These are phyloP conservation scores for Rhododendron vialii DNA, from an alignment of 148 eudicot genomes.

Conservation along the genomic window DNA sequence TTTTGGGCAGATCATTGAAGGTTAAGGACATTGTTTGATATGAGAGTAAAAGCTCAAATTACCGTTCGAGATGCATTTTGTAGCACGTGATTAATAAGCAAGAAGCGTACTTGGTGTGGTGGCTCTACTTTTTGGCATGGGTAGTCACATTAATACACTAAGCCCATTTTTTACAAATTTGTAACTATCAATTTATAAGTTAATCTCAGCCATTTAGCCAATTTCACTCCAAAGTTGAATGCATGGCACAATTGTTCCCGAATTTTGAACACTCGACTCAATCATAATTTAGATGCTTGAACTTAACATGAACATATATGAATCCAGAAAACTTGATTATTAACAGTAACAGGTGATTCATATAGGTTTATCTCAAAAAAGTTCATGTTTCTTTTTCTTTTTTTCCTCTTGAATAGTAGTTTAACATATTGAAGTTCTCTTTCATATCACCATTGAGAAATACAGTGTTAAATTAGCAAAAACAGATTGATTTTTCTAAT, in stretches of 20 bases:
- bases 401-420: not conserved
- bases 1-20: too few species aligned
- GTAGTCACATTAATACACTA: too few species aligned
- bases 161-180: too few species aligned
- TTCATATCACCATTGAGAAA: not conserved
- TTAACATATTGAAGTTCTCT: not conserved
- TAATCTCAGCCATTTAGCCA: too few species aligned
- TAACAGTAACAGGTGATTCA: not conserved
- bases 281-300: not conserved
- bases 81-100: not conserved
- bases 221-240: too few species aligned
- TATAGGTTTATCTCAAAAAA: not conserved
- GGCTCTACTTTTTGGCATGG: too few species aligned
- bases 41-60: not conserved
- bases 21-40: too few species aligned
- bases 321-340: not conserved
- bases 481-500: not conserved
- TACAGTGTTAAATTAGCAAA: not conserved
- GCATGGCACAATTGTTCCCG: too few species aligned
- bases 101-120: too few species aligned
- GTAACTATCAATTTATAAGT: too few species aligned
- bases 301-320: not conserved
- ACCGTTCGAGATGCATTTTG: not conserved
- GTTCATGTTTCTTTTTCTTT: too few species aligned
- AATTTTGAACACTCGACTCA: not conserved